A percentile compares a stretch with the other conserved stretches of the same genome.
Evolutionary conservation across 2,329 filamentous ascomycete species (phyloP).

Genomic region (Chrysosporium keratinophilum): DNA sequence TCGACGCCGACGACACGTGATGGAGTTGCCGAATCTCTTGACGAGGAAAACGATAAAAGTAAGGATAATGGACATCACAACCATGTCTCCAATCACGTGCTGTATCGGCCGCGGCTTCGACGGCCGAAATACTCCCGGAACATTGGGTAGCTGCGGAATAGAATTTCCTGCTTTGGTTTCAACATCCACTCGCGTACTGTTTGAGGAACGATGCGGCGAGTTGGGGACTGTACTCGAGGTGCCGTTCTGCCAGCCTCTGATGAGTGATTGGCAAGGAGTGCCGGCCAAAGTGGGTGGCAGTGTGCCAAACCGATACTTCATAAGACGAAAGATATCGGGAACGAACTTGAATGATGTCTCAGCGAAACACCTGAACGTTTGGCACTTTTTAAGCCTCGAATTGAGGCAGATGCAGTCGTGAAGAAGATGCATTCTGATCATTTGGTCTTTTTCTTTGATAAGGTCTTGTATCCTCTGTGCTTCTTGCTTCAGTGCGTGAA

Average conservation of each 20-base stretch:
- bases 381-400: slow-evolving; percentile 20
- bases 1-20: slow-evolving; percentile 38
- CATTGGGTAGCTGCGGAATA: neutral
- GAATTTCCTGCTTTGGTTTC: neutral
- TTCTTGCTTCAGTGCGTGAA: slow-evolving; percentile 22
- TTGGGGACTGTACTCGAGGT: neutral
- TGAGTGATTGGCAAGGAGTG: slow-evolving; percentile 12
- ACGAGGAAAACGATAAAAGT: slow-evolving; percentile 29
- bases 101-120: slow-evolving; percentile 10
- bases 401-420: slow-evolving; percentile 22
- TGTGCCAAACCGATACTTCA: slow-evolving; percentile 23
- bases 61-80: slow-evolving; percentile 37
- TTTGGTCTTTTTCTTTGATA: slow-evolving; percentile 22
- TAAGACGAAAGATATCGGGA: slow-evolving; percentile 22
- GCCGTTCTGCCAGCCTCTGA: neutral
- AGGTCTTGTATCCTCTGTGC: slow-evolving; percentile 20
- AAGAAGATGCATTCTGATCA: slow-evolving; percentile 23
- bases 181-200: neutral
- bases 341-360: slow-evolving; percentile 23
- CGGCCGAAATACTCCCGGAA: slow-evolving; percentile 6
- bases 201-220: neutral
- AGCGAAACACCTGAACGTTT: slow-evolving; percentile 24
- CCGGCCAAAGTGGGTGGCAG: slow-evolving; percentile 17
- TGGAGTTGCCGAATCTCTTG: slow-evolving; percentile 33
- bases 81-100: slow-evolving; percentile 27